phyloP scores from a whole-genome alignment of 768 basidiomycete genomes.

The Rhodocollybia butyracea region DNA sequence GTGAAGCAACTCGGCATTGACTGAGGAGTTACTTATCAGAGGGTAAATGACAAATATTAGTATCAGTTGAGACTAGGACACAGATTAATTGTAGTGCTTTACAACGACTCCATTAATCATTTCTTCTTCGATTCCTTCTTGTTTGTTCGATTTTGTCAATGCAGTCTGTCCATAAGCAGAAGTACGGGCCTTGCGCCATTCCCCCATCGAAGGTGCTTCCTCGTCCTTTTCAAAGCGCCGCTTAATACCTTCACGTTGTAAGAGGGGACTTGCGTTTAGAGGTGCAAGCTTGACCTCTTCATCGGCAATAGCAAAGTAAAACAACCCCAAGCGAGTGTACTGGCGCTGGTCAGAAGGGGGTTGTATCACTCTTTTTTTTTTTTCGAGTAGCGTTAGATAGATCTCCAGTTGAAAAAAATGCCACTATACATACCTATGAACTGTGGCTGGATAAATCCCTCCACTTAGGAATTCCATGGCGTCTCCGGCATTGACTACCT shows the following conservation, averaged over 20 bases:
- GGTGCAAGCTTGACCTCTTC: slow-evolving; percentile 42
- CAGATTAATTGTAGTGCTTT: slow-evolving; percentile 41
- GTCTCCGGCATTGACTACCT: slow-evolving; percentile 48
- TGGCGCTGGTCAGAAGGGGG: slow-evolving; percentile 45
- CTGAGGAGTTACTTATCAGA: too few relatives aligned
- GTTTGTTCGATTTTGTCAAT: background rate
- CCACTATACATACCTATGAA: slow-evolving; percentile 1
- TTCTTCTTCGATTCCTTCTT: slow-evolving; percentile 35
- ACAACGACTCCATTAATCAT: slow-evolving; percentile 41
- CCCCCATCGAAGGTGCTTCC: slow-evolving; percentile 38
- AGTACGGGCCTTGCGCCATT: slow-evolving; percentile 38
- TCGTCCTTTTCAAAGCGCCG: slow-evolving; percentile 28
- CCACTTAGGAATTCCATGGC: slow-evolving; percentile 29
- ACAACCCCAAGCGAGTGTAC: slow-evolving; percentile 40
- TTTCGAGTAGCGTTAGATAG: background rate
- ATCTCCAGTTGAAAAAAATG: background rate
- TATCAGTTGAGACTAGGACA: too few relatives aligned
- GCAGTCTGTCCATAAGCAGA: slow-evolving; percentile 34
- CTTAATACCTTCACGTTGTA: slow-evolving; percentile 31
- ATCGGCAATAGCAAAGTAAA: slow-evolving; percentile 43
- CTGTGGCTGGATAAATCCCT: slow-evolving; percentile 10
- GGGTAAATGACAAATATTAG: too few relatives aligned
- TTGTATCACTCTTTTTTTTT: slow-evolving; percentile 33
- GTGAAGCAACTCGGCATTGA: too few relatives aligned
- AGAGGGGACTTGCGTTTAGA: slow-evolving; percentile 36